Evolutionary conservation across 257 asterid genomes (phyloP).

Genomic region (Knoxia roxburghii): DNA sequence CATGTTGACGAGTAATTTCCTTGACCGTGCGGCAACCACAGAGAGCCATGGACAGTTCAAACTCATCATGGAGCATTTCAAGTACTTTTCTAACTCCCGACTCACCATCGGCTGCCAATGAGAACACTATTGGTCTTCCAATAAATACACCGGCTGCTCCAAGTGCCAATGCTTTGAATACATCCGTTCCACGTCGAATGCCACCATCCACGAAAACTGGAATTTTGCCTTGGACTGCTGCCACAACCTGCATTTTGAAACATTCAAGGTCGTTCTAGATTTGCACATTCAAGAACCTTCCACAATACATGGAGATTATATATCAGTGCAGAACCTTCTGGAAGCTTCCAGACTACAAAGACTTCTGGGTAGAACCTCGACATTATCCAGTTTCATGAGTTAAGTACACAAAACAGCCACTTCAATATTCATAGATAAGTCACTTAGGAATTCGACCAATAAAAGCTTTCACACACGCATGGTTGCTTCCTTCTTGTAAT

Average conservation of each 20-base stretch:
- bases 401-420: no score
- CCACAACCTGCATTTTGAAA: constrained; percentile 48
- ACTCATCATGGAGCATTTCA: constrained; percentile 68
- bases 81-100: constrained; percentile 66
- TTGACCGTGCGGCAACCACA: constrained; percentile 67
- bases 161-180: constrained; percentile 77
- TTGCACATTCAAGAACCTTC: no score
- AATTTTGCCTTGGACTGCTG: constrained; percentile 54
- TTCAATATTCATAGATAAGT: no score
- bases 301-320: no score
- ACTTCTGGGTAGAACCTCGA: no score
- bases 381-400: no score
- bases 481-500: no score
- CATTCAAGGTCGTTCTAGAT: no score
- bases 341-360: no score
- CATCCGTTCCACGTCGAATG: constrained; percentile 78
- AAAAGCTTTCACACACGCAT: no score
- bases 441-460: no score
- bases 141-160: constrained; percentile 84
- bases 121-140: constrained; percentile 64
- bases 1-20: constrained; percentile 63
- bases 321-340: no score
- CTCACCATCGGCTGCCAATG: constrained; percentile 71
- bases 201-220: constrained; percentile 82
- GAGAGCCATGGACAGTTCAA: constrained; percentile 81